phyloP scores from a whole-genome alignment of 2,329 filamentous ascomycete species.

The Phoma sp. region DNA sequence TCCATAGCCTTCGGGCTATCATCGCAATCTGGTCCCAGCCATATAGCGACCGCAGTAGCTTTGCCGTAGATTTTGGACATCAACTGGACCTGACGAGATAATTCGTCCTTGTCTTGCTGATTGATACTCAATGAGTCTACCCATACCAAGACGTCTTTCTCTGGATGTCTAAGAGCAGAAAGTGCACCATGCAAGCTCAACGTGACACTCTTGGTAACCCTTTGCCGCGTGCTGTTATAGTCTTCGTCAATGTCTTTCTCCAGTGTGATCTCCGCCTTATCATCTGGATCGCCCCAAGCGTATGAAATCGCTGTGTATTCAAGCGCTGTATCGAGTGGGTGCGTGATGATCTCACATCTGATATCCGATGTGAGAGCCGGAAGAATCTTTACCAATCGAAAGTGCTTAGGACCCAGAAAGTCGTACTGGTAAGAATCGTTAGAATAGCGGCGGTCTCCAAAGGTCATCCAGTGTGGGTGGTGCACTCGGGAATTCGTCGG shows the following conservation, averaged over 20 bases:
- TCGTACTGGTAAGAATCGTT: background rate
- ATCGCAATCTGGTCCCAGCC: background rate
- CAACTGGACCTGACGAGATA: background rate
- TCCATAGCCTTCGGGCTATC: background rate
- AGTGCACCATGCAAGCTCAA: background rate
- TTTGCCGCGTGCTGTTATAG: background rate
- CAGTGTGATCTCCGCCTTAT: slow-evolving; percentile 14
- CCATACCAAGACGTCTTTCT: background rate
- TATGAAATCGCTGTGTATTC: slow-evolving; percentile 44
- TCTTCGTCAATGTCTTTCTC: background rate
- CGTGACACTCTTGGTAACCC: background rate
- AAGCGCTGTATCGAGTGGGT: slow-evolving; percentile 8
- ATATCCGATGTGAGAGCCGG: background rate
- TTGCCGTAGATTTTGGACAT: slow-evolving; percentile 1
- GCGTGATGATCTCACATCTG: background rate
- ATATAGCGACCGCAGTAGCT: background rate
- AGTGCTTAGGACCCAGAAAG: background rate
- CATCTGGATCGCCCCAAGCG: slow-evolving; percentile 41
- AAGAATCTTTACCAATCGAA: background rate
- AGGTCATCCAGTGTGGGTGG: background rate
- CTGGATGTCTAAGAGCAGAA: background rate
- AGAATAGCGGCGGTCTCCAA: background rate
- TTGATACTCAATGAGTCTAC: background rate
- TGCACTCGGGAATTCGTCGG: background rate
- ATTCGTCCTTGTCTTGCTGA: background rate